Conservation (phyloP, 257 asterid genomes). For the Thymus mandschuricus region DNA sequence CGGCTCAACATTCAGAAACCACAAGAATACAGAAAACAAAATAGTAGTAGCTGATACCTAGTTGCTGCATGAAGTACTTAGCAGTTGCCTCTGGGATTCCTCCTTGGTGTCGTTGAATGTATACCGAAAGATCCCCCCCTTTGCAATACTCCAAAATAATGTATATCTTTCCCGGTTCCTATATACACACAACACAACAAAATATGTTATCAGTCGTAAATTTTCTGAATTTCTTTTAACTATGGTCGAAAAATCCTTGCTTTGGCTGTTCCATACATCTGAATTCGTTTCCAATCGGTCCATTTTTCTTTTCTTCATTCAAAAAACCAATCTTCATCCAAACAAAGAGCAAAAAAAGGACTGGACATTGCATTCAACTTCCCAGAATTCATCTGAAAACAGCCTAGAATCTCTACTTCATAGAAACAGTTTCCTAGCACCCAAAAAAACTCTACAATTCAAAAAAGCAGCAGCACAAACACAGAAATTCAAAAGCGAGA, state of each 20-base stretch:
- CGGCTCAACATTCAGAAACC: conserved; percentile 10
- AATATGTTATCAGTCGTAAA: too few species aligned
- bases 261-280: neutral
- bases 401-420: neutral
- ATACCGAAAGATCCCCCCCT: conserved; percentile 94
- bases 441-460: conserved; percentile 3
- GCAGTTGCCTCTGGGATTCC: conserved; percentile 84
- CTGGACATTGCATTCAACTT: neutral
- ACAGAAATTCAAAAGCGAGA: conserved; percentile 1
- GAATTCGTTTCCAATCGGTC: neutral
- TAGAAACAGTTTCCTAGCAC: conserved; percentile 17
- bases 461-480: conserved; percentile 20
- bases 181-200: conserved; percentile 36
- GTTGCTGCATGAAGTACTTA: conserved; percentile 91
- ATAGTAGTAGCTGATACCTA: conserved; percentile 54
- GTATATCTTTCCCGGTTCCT: conserved; percentile 93
- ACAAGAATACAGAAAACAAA: conserved; percentile 8
- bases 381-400: conserved; percentile 11
- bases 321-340: conserved; percentile 3
- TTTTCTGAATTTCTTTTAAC: conserved; percentile 6
- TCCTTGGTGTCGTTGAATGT: conserved; percentile 73
- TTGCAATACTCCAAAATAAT: conserved; percentile 88
- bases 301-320: conserved; percentile 2
- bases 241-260: conserved; percentile 9
- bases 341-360: conserved; percentile 15